A percentile compares a stretch with the other conserved stretches of the same genome.
Evolutionary conservation across 495 filamentous ascomycete genomes (phyloP).

Genomic region (Hypoxylon intermedium): DNA sequence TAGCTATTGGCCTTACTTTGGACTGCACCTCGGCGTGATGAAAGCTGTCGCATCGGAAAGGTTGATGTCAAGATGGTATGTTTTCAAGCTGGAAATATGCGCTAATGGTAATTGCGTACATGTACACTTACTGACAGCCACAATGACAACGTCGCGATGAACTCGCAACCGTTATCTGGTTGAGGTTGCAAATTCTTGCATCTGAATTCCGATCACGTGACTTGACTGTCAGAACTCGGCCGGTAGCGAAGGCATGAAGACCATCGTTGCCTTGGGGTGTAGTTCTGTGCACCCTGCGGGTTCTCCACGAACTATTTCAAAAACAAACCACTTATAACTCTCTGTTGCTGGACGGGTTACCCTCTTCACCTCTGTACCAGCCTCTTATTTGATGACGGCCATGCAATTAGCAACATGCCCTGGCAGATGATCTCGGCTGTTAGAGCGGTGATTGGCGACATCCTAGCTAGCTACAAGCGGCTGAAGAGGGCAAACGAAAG

Average conservation of each 20-base stretch:
- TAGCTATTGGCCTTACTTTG: background rate
- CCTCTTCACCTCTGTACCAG: conserved; percentile 17
- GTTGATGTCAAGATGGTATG: conserved; percentile 12
- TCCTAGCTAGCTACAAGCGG: conserved; percentile 8
- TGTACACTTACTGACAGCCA: background rate
- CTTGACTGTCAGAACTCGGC: conserved; percentile 4
- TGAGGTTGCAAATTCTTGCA: conserved; percentile 17
- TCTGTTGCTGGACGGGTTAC: conserved; percentile 12
- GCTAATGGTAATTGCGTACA: conserved; percentile 9
- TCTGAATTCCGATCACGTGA: conserved; percentile 31
- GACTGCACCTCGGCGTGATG: background rate
- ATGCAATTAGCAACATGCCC: conserved; percentile 11
- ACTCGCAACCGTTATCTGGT: conserved; percentile 3
- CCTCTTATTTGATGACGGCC: conserved; percentile 3
- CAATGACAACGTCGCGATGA: background rate
- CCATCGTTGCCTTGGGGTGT: too few species aligned
- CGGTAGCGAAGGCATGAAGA: too few species aligned
- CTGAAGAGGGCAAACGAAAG: conserved; percentile 13
- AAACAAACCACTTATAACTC: conserved; percentile 7
- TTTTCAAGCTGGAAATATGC: conserved; percentile 2
- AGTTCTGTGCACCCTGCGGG: background rate
- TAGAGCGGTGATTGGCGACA: conserved; percentile 9
- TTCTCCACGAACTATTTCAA: background rate
- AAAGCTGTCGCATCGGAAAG: conserved; percentile 3
- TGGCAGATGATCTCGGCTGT: conserved; percentile 1